Evolutionary conservation across 108 stramenopile species (phyloP).

Genomic region (Stephanodiscus triporus): DNA sequence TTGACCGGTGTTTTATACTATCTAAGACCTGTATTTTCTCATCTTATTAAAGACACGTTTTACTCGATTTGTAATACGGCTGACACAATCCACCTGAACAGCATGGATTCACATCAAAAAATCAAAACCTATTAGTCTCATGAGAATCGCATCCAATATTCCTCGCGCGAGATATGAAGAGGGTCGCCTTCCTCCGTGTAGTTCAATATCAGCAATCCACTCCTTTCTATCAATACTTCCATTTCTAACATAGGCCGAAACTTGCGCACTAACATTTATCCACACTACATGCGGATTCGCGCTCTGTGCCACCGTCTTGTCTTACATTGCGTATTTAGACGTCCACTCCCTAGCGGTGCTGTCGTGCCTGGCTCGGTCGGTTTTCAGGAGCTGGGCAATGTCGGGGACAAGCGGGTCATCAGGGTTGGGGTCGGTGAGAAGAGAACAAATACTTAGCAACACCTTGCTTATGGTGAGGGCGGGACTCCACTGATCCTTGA

Average conservation of each 20-base stretch:
- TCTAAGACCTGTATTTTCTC: conserved; percentile 18
- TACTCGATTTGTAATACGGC: background rate
- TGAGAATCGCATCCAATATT: conserved; percentile 22
- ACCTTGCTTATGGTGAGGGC: conserved; percentile 99
- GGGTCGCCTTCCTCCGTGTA: background rate
- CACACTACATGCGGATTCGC: background rate
- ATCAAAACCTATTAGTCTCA: background rate
- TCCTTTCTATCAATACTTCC: background rate
- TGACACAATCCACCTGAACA: conserved; percentile 57
- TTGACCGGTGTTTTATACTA: too few relatives aligned
- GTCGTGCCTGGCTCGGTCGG: conserved; percentile 88
- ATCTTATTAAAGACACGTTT: background rate
- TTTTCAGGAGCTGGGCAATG: conserved; percentile 93
- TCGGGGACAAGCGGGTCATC: conserved; percentile 98
- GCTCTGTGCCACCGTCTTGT: conserved; percentile 20
- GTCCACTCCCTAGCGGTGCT: conserved; percentile 95
- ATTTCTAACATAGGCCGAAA: conserved; percentile 1
- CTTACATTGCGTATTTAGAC: conserved; percentile 94
- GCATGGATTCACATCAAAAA: background rate
- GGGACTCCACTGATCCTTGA: conserved; percentile 99
- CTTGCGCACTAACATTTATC: background rate
- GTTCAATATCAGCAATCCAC: background rate
- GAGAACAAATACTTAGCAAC: conserved; percentile 97
- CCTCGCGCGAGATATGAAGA: conserved; percentile 22
- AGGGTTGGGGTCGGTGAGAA: conserved; percentile 98